Percentiles rank a stretch among this genome's conserved stretches.
Conservation (phyloP, 208 protist genomes). For the Naegleria fowleri region DNA sequence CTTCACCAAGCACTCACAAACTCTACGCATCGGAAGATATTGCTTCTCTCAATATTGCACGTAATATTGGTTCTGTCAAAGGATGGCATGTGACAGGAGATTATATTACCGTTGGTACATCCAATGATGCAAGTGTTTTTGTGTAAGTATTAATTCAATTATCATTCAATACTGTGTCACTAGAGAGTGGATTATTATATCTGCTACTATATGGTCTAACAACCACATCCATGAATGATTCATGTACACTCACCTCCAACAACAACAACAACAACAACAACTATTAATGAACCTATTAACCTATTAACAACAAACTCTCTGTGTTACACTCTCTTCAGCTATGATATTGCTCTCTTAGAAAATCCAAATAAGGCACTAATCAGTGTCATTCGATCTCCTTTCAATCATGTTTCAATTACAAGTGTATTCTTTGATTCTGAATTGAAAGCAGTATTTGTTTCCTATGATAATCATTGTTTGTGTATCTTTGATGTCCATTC, state of each 20-base stretch:
- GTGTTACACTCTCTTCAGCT: no score
- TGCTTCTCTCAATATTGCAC: not conserved
- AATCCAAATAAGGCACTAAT: not conserved
- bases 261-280: no score
- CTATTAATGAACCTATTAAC: no score
- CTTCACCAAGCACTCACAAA: not conserved
- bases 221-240: no score
- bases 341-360: not conserved
- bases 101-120: not conserved
- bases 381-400: not conserved
- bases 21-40: not conserved
- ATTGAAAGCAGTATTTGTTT: not conserved
- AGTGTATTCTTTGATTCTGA: not conserved
- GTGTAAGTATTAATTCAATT: not conserved
- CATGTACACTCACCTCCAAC: no score
- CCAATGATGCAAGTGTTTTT: not conserved
- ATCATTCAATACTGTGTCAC: not conserved
- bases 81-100: not conserved
- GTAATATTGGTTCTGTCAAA: not conserved
- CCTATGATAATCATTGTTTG: not conserved
- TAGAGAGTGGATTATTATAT: no score
- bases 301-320: no score
- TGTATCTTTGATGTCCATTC: not conserved
- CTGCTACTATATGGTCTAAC: no score
- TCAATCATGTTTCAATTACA: not conserved